phyloP scores from a whole-genome alignment of 345 rosid species.

The Arabidopsis arenosa region DNA sequence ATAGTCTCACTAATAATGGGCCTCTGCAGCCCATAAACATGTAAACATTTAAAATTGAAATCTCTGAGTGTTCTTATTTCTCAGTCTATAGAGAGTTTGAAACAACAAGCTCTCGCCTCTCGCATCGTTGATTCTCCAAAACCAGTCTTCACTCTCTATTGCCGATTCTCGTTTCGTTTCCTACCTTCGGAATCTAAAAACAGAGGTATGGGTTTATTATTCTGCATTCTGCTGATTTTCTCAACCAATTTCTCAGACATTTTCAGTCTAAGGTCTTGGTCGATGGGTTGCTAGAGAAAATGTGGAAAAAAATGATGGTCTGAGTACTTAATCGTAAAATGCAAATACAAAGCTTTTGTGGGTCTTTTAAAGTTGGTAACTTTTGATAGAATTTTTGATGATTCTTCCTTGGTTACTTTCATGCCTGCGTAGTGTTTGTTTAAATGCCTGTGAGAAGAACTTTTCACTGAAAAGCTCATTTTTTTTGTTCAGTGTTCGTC shows the following conservation, averaged over 20 bases:
- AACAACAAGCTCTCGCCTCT: background rate
- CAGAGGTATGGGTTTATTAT: slow-evolving; percentile 24
- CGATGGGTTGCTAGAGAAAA: background rate
- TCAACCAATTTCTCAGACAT: slow-evolving; percentile 13
- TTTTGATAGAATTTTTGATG: background rate
- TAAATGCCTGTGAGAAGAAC: slow-evolving; percentile 17
- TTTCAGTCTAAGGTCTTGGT: slow-evolving; percentile 7
- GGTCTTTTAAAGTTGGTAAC: slow-evolving; percentile 4
- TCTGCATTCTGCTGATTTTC: slow-evolving; percentile 18
- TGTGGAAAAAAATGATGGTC: background rate
- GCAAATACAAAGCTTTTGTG: background rate
- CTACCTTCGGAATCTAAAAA: background rate
- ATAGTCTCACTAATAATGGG: background rate
- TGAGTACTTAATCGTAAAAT: background rate
- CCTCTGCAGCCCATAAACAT: background rate
- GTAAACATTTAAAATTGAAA: background rate
- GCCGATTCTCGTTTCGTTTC: background rate
- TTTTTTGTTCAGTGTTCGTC: background rate
- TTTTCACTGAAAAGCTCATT: background rate
- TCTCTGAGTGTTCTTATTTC: background rate
- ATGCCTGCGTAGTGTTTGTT: slow-evolving; percentile 28
- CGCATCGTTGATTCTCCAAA: slow-evolving; percentile 5
- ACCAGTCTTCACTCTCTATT: slow-evolving; percentile 13
- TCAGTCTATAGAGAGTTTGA: too few relatives aligned
- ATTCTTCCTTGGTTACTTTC: background rate